phyloP scores from a whole-genome alignment of 2,329 filamentous ascomycete genomes.

The Escovopsis sp. region DNA sequence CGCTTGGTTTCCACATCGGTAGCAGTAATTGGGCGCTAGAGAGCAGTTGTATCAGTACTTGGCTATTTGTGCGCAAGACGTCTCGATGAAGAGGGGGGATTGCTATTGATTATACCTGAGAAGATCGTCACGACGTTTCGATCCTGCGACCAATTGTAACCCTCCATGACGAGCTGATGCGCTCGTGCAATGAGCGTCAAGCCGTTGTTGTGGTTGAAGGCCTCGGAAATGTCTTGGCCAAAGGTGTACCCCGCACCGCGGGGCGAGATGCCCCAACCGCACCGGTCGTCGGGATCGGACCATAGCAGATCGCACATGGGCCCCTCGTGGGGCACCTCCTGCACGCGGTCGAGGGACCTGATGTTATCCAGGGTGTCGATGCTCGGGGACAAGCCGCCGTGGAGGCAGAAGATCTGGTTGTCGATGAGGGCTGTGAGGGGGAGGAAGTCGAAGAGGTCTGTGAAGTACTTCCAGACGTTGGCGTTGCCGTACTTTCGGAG shows the following conservation, averaged over 20 bases:
- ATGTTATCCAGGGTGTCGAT: constrained; percentile 96
- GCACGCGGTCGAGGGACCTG: constrained; percentile 83
- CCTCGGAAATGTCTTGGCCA: constrained; percentile 93
- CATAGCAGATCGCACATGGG: constrained; percentile 97
- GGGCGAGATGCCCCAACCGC: constrained; percentile 90
- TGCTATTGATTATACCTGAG: constrained; percentile 46
- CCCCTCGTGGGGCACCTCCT: constrained; percentile 95
- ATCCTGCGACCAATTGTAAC: constrained; percentile 99
- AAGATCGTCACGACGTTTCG: constrained; percentile 98
- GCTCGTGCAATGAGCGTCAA: constrained; percentile 89
- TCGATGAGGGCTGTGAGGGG: constrained; percentile 94
- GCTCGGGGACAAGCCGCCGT: constrained; percentile 90
- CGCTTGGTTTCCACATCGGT: constrained; percentile 96
- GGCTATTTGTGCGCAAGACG: no score
- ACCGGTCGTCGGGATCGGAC: constrained; percentile 95
- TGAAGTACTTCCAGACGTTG: constrained; percentile 99
- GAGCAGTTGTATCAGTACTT: constrained; percentile 2
- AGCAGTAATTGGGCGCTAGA: constrained; percentile 82
- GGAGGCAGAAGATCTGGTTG: constrained; percentile 97
- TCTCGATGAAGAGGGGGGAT: no score
- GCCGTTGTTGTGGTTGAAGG: constrained; percentile 98
- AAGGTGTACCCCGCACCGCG: constrained; percentile 92
- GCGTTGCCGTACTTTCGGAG: constrained; percentile 97
- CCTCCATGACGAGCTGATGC: constrained; percentile 98
- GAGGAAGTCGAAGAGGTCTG: constrained; percentile 96